Percentiles rank a stretch among this genome's conserved stretches.
Evolutionary conservation across 208 protist species (phyloP).

Genomic region (Acanthamoeba polyphaga): DNA sequence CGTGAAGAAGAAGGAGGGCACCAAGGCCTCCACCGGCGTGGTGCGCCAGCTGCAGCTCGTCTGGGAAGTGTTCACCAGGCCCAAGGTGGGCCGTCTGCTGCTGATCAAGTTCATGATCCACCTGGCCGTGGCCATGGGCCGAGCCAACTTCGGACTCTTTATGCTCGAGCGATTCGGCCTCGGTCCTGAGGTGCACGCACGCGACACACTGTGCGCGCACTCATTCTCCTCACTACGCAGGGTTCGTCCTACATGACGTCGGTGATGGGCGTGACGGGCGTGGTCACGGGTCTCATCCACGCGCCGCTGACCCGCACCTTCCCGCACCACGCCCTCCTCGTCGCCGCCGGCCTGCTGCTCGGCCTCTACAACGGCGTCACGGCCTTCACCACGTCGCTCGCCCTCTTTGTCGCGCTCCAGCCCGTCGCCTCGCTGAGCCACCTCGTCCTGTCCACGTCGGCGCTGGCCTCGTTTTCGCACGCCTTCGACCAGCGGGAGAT

Average conservation of each 20-base stretch:
- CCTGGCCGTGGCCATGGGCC: constrained; percentile 29
- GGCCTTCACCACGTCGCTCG: constrained; percentile 15
- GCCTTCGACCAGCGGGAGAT: constrained; percentile 44
- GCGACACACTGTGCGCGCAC: background rate
- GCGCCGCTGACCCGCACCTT: constrained; percentile 12
- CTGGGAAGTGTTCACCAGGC: background rate
- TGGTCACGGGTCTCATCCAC: constrained; percentile 27
- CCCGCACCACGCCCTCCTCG: background rate
- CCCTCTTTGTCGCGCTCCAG: constrained; percentile 11
- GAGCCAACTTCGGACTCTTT: constrained; percentile 47
- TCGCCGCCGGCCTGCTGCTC: background rate
- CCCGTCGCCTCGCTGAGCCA: background rate
- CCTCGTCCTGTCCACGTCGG: constrained; percentile 21
- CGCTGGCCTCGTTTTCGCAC: background rate
- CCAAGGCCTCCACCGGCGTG: background rate
- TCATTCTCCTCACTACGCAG: background rate
- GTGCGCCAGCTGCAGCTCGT: background rate
- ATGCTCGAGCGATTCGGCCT: constrained; percentile 36
- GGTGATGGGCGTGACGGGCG: constrained; percentile 20
- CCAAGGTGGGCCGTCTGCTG: constrained; percentile 28
- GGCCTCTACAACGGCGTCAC: constrained; percentile 11
- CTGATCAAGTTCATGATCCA: constrained; percentile 32
- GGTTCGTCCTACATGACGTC: constrained; percentile 43
- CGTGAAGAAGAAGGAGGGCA: background rate
- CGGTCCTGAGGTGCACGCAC: background rate